Conservation (phyloP, 768 basidiomycete species). For the Serendipita indica region DNA sequence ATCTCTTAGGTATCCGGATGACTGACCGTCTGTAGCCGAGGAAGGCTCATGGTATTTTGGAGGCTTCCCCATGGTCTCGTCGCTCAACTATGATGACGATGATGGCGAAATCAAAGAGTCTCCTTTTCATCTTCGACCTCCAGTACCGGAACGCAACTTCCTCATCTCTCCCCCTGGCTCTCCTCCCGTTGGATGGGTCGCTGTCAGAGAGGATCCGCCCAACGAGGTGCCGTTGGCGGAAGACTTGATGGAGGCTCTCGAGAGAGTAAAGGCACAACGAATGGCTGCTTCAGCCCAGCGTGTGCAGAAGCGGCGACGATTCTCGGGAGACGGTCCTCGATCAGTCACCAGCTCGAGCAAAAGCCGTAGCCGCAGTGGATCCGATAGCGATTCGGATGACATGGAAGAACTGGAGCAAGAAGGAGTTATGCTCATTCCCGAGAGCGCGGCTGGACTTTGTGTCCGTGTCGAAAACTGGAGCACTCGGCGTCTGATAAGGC, state of each 20-base stretch:
- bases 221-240: slow-evolving; percentile 71
- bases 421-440: not conserved
- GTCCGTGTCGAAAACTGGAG: slow-evolving; percentile 8
- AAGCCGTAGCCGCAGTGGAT: slow-evolving; percentile 20
- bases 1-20: not conserved
- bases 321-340: slow-evolving; percentile 24
- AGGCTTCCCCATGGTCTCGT: not conserved
- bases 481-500: not conserved
- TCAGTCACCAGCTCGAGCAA: slow-evolving; percentile 53
- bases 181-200: slow-evolving; percentile 95
- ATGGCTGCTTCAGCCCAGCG: slow-evolving; percentile 22
- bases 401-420: slow-evolving; percentile 1
- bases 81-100: slow-evolving; percentile 15
- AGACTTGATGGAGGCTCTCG: slow-evolving; percentile 71
- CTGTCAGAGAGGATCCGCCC: slow-evolving; percentile 76
- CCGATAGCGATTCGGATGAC: not conserved
- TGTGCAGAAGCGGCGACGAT: slow-evolving; percentile 15
- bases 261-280: slow-evolving; percentile 41
- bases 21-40: slow-evolving; percentile 14
- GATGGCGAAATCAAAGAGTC: slow-evolving; percentile 14
- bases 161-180: slow-evolving; percentile 96
- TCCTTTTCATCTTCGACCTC: slow-evolving; percentile 56
- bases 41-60: slow-evolving; percentile 8
- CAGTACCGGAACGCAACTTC: slow-evolving; percentile 79
- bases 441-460: not conserved